Conservation (phyloP, 345 rosid genomes). For the Boechera retrofracta region DNA sequence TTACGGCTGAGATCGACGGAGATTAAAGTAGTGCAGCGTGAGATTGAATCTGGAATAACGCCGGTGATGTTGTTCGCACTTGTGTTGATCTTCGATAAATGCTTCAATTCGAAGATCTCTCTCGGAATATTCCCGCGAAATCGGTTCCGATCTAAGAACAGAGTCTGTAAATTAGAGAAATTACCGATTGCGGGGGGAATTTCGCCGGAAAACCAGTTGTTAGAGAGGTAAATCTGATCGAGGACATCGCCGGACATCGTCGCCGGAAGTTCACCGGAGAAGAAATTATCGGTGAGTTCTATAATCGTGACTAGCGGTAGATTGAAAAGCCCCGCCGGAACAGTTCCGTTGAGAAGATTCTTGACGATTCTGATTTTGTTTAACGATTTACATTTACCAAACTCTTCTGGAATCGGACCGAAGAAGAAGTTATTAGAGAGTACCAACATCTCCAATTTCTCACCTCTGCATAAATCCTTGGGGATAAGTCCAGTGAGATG, state of each 20-base stretch:
- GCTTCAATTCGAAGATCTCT: constrained; percentile 57
- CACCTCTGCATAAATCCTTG: constrained; percentile 69
- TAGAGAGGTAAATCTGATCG: constrained; percentile 52
- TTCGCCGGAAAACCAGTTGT: constrained; percentile 65
- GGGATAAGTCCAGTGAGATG: constrained; percentile 82
- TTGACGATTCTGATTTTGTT: constrained; percentile 55
- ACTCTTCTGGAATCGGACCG: constrained; percentile 71
- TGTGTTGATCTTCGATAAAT: constrained; percentile 54
- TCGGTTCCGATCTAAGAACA: constrained; percentile 60
- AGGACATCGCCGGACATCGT: constrained; percentile 61
- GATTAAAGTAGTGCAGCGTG: constrained; percentile 53
- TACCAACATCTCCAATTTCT: constrained; percentile 54
- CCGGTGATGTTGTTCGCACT: constrained; percentile 69
- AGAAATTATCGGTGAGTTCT: constrained; percentile 65
- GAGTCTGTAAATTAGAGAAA: constrained; percentile 49
- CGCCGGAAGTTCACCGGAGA: constrained; percentile 76
- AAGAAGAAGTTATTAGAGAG: constrained; percentile 72
- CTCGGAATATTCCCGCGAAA: constrained; percentile 62
- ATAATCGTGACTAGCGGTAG: constrained; percentile 53
- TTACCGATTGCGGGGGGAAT: constrained; percentile 73
- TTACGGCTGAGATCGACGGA: constrained; percentile 75
- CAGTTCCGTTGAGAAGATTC: constrained; percentile 63
- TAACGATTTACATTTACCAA: constrained; percentile 74
- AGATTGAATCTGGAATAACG: constrained; percentile 60
- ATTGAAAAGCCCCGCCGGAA: constrained; percentile 76